Conservation (phyloP, 1,139 yeast genomes). For the Geotrichum europaeum region DNA sequence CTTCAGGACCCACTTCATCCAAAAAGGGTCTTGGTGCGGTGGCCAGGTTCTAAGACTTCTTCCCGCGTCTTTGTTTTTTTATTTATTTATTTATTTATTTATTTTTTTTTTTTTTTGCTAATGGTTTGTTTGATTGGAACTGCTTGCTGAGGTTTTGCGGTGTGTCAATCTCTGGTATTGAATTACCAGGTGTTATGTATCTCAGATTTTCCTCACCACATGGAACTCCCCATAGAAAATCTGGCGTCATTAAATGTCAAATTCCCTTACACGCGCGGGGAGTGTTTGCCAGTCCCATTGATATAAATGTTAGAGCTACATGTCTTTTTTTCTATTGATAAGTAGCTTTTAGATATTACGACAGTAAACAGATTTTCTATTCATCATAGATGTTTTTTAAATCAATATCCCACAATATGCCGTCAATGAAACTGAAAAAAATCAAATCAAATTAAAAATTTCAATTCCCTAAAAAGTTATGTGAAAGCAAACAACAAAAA, state of each 20-base stretch:
- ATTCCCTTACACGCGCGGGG: neutral
- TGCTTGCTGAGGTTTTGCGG: neutral
- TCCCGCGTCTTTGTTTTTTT: neutral
- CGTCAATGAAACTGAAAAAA: neutral
- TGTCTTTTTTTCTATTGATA: no score
- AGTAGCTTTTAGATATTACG: no score
- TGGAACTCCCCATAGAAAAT: neutral
- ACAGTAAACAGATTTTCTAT: no score
- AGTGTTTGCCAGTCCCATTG: neutral
- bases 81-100: no score
- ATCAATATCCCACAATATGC: no score
- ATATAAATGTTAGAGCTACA: no score
- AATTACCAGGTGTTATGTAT: neutral
- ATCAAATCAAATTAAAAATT: neutral
- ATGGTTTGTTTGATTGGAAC: neutral
- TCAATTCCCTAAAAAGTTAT: neutral
- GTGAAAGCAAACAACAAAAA: neutral
- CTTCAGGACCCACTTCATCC: no score
- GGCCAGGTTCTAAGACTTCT: no score
- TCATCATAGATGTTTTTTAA: no score
- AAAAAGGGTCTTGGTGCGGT: no score
- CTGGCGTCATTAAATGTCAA: neutral
- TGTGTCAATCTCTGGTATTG: neutral
- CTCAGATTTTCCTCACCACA: neutral
- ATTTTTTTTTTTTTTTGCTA: neutral